Conservation (phyloP, 2,329 filamentous ascomycete species). For the Curvularia verruculosa region DNA sequence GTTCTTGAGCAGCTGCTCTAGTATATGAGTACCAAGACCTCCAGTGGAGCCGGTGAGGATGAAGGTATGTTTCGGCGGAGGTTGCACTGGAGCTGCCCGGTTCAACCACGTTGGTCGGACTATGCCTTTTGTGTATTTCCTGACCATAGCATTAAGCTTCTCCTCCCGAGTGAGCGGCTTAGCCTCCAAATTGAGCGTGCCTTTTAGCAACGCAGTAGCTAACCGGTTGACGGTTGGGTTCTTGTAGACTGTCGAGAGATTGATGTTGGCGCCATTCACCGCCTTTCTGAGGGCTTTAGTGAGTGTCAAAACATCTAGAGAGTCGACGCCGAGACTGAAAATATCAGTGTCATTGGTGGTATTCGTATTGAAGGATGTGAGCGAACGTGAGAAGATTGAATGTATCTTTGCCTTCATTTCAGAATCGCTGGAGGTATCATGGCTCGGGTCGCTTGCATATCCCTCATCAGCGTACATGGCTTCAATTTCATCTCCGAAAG, state of each 20-base stretch:
- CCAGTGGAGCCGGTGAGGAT: constrained; percentile 36
- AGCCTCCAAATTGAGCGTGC: neutral
- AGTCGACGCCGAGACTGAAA: constrained; percentile 7
- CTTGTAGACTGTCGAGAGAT: constrained; percentile 3
- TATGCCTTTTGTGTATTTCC: constrained; percentile 2
- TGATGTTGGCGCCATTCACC: neutral
- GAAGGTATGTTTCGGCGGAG: constrained; percentile 11
- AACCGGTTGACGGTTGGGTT: constrained; percentile 2
- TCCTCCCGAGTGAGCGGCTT: constrained; percentile 1
- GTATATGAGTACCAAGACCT: constrained; percentile 29
- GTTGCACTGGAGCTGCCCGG: neutral
- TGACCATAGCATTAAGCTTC: constrained; percentile 1
- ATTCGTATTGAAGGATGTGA: neutral
- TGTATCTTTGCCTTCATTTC: neutral
- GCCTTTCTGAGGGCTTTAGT: constrained; percentile 7
- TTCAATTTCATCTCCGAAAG: constrained; percentile 34
- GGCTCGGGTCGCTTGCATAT: neutral
- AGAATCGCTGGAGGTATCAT: neutral
- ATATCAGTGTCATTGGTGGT: neutral
- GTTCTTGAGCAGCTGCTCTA: constrained; percentile 25
- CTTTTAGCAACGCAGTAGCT: neutral
- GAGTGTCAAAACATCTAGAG: constrained; percentile 5
- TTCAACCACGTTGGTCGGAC: neutral
- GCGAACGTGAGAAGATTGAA: neutral
- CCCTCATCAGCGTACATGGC: constrained; percentile 24